A percentile compares a stretch with the other conserved stretches of the same genome.
These are phyloP conservation scores for Nymphaea colorata DNA, from an alignment of 164 flowering plant genomes.

Conservation along the genomic window DNA sequence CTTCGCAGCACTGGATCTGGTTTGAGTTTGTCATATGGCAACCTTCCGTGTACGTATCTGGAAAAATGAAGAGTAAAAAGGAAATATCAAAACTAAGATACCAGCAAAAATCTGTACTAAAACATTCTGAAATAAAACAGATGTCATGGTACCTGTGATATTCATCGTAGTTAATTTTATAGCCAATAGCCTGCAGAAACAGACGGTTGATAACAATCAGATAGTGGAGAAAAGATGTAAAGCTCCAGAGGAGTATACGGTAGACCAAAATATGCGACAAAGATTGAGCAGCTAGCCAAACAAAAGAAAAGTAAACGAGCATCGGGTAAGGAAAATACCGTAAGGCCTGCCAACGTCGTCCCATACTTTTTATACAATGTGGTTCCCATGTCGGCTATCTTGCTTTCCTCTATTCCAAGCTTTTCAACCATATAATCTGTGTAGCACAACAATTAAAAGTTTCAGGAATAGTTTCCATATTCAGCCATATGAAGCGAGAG, in stretches of 20 bases:
- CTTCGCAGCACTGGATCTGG: constrained; percentile 60
- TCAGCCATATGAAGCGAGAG: background rate
- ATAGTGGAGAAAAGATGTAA: background rate
- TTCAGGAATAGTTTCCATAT: background rate
- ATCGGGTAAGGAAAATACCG: constrained; percentile 22
- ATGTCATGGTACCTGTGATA: constrained; percentile 52
- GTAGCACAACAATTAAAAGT: background rate
- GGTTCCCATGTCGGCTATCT: constrained; percentile 39
- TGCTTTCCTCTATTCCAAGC: constrained; percentile 53
- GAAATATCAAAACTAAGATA: background rate
- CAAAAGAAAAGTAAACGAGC: background rate
- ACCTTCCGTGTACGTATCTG: constrained; percentile 85
- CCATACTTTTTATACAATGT: constrained; percentile 65
- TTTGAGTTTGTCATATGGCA: constrained; percentile 66
- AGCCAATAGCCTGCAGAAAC: constrained; percentile 63
- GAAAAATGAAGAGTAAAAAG: constrained; percentile 2
- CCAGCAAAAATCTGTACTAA: too few relatives aligned
- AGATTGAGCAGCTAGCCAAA: too few relatives aligned
- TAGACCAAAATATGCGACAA: too few relatives aligned
- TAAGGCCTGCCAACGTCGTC: constrained; percentile 92
- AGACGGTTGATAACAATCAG: background rate
- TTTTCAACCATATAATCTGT: constrained; percentile 63
- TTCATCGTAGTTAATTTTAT: constrained; percentile 67
- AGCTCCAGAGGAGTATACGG: too few relatives aligned
- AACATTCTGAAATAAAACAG: background rate